Evolutionary conservation across 352 stramenopile genomes (phyloP).

Genomic region (Phytophthora podocarpi): DNA sequence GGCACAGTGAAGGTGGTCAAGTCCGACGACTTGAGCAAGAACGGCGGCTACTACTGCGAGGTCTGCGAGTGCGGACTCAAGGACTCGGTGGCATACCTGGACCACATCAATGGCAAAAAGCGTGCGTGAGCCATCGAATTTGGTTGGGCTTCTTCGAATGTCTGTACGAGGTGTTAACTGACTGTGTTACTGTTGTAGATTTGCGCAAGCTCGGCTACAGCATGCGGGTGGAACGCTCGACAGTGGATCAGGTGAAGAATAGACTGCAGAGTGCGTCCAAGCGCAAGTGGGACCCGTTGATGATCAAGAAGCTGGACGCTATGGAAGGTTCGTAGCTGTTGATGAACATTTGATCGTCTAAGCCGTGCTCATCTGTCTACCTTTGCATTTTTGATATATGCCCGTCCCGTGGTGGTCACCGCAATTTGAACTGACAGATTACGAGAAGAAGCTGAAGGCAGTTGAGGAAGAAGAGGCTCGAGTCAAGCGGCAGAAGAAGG

Average conservation of each 20-base stretch:
- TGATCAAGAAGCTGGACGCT: conserved; percentile 81
- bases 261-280: conserved; percentile 81
- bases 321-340: conserved; percentile 61
- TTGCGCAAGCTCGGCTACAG: conserved; percentile 90
- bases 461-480: conserved; percentile 68
- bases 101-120: conserved; percentile 96
- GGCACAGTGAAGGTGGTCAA: conserved; percentile 90
- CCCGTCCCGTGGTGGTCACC: not conserved
- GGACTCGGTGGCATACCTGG: conserved; percentile 93
- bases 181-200: conserved; percentile 48
- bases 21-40: conserved; percentile 75
- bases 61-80: conserved; percentile 93
- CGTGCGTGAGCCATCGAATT: conserved; percentile 49
- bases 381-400: not conserved
- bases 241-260: conserved; percentile 88
- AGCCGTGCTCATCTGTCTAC: not conserved
- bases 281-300: conserved; percentile 83
- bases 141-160: not conserved
- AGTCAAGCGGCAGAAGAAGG: conserved; percentile 75
- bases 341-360: conserved; percentile 4
- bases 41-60: conserved; percentile 92
- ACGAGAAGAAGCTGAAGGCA: conserved; percentile 86
- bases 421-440: conserved; percentile 46
- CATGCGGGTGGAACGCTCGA: conserved; percentile 91
- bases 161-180: not conserved